These are phyloP conservation scores for Austroboletus novae-zelandiae DNA, from an alignment of 1,284 basidiomycete species.

Conservation along the genomic window DNA sequence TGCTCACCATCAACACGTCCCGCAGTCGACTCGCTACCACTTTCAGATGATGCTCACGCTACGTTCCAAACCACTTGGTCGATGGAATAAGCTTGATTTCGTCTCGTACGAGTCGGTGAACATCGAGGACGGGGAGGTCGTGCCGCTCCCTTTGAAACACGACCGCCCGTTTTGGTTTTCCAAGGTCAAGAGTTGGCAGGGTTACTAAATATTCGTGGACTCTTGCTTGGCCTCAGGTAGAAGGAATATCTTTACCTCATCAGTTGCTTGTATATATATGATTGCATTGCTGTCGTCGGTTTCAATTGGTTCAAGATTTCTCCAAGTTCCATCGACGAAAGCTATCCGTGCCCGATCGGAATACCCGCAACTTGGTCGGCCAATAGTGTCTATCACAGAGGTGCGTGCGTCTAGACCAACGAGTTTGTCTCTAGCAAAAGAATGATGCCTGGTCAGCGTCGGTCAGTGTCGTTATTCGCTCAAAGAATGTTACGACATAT, in stretches of 20 bases:
- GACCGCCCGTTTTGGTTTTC: slow-evolving; percentile 93
- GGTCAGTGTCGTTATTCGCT: slow-evolving; percentile 1
- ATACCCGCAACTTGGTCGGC: neutral
- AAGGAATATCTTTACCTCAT: neutral
- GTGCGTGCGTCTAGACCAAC: slow-evolving; percentile 18
- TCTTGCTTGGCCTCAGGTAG: neutral
- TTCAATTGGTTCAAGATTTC: neutral
- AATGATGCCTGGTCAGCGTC: slow-evolving; percentile 42
- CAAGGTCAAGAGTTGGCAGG: slow-evolving; percentile 64
- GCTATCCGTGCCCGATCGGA: too few relatives aligned
- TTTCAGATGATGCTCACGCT: slow-evolving; percentile 85
- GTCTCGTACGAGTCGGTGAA: slow-evolving; percentile 73
- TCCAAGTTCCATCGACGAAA: too few relatives aligned
- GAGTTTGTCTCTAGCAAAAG: slow-evolving; percentile 52
- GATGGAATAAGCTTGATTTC: slow-evolving; percentile 89
- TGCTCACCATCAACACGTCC: slow-evolving; percentile 9
- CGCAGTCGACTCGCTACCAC: slow-evolving; percentile 54
- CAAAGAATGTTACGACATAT: slow-evolving; percentile 43
- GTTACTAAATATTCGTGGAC: slow-evolving; percentile 14
- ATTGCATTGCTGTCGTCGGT: neutral
- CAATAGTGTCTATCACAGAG: neutral
- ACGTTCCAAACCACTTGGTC: slow-evolving; percentile 74
- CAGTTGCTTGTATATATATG: neutral
- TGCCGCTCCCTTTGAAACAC: slow-evolving; percentile 74
- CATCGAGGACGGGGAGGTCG: slow-evolving; percentile 70